Percentiles rank a stretch among this genome's conserved stretches.
These are phyloP conservation scores for Gymnopilus junonius DNA, from an alignment of 768 basidiomycete species.

Conservation along the genomic window DNA sequence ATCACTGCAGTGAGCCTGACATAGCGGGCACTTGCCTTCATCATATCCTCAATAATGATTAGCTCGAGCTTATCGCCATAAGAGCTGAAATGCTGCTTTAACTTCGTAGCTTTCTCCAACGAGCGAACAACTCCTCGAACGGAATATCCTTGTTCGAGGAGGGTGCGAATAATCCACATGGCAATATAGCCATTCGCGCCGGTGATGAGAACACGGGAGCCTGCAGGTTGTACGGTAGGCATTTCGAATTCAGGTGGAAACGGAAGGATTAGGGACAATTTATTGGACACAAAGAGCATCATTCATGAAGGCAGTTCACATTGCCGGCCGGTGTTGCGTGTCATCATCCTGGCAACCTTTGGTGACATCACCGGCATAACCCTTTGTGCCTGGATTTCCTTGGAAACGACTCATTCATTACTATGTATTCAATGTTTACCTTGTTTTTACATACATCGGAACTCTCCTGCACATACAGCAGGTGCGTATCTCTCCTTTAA, in stretches of 20 bases:
- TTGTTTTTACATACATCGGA: too few species aligned
- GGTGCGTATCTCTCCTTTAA: conserved; percentile 36
- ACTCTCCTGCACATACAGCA: conserved; percentile 59
- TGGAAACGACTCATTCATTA: too few species aligned
- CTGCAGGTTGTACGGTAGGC: not conserved
- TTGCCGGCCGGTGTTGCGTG: too few species aligned
- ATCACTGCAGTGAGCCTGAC: conserved; percentile 49
- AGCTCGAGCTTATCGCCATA: conserved; percentile 65
- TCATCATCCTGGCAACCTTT: too few species aligned
- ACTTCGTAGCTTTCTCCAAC: conserved; percentile 55
- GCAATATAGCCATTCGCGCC: conserved; percentile 68
- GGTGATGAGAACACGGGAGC: conserved; percentile 46
- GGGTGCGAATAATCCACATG: conserved; percentile 53
- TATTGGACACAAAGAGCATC: too few species aligned
- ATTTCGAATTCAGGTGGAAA: not conserved
- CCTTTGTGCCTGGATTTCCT: too few species aligned
- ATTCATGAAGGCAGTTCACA: too few species aligned
- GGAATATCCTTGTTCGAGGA: conserved; percentile 63
- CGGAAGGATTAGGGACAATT: too few species aligned
- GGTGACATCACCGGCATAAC: too few species aligned
- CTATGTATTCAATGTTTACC: too few species aligned
- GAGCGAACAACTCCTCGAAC: conserved; percentile 73
- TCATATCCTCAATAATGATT: conserved; percentile 74
- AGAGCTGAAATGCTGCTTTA: conserved; percentile 55
- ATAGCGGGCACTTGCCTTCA: conserved; percentile 38